phyloP scores from a whole-genome alignment of 108 stramenopile species.

The Cyclotella choctawhatcheeana region DNA sequence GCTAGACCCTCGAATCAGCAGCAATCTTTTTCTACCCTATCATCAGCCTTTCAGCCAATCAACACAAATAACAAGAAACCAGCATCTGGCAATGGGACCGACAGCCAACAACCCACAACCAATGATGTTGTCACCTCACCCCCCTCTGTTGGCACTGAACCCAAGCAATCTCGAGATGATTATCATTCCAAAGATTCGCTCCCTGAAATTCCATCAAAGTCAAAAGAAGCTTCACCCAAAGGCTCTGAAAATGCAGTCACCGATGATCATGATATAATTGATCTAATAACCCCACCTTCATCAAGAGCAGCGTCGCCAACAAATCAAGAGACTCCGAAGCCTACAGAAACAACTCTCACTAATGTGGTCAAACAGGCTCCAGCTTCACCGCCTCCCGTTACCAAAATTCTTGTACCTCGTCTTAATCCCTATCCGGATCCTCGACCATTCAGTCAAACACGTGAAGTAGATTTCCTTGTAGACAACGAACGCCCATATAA shows the following conservation, averaged over 20 bases:
- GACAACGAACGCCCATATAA: slow-evolving; percentile 13
- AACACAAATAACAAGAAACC: background rate
- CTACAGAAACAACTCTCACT: background rate
- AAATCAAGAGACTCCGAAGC: background rate
- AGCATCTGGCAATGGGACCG: background rate
- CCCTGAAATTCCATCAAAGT: background rate
- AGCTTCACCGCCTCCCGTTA: slow-evolving; percentile 27
- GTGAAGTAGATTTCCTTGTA: slow-evolving; percentile 13
- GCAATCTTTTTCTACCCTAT: background rate
- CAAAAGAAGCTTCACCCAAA: background rate
- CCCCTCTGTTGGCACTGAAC: background rate
- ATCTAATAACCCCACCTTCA: too few species aligned
- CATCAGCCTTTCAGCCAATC: slow-evolving; percentile 7
- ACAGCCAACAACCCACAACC: background rate
- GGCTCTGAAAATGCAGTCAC: background rate
- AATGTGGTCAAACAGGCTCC: background rate
- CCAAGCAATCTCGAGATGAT: background rate
- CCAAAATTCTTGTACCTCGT: slow-evolving; percentile 17
- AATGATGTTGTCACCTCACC: background rate
- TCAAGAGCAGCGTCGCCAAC: too few species aligned
- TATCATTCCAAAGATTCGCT: background rate
- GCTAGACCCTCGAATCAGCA: background rate
- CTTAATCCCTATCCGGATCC: slow-evolving; percentile 25
- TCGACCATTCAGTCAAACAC: slow-evolving; percentile 24
- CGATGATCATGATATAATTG: slow-evolving; percentile 15